A percentile compares a stretch with the other conserved stretches of the same genome.
Conservation (phyloP, 2,329 filamentous ascomycete species). For the Phaeoacremonium minimum region DNA sequence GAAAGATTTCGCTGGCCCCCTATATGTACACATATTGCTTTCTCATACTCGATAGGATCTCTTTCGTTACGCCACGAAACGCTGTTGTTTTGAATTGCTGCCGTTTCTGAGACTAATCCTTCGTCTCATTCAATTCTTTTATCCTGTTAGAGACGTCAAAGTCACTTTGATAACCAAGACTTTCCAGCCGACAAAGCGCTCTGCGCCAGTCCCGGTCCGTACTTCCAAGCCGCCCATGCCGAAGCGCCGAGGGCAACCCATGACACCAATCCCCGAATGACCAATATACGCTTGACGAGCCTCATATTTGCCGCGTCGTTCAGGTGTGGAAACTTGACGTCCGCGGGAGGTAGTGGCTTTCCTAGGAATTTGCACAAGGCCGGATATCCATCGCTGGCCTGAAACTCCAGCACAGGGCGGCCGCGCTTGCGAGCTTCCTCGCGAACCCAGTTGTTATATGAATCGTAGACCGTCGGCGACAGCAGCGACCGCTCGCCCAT, state of each 20-base stretch:
- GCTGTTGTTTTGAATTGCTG: too few species aligned
- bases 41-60: too few species aligned
- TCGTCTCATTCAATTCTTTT: too few species aligned
- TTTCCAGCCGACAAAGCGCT: neutral
- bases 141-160: too few species aligned
- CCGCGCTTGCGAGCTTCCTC: conserved; percentile 22
- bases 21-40: too few species aligned
- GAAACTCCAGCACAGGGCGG: conserved; percentile 28
- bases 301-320: conserved; percentile 20
- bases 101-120: too few species aligned
- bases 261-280: conserved; percentile 3
- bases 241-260: conserved; percentile 1
- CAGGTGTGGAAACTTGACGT: conserved; percentile 20
- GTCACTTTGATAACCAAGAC: too few species aligned
- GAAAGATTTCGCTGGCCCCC: too few species aligned
- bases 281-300: conserved; percentile 2
- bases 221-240: conserved; percentile 1
- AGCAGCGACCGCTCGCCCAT: conserved; percentile 6
- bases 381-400: conserved; percentile 32
- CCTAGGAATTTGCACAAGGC: conserved; percentile 34
- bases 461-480: conserved; percentile 11
- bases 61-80: too few species aligned
- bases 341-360: conserved; percentile 25
- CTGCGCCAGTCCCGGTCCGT: neutral
- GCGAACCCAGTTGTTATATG: conserved; percentile 18